phyloP scores from a whole-genome alignment of 176 grass and related monocot species.

The Carex parvula region DNA sequence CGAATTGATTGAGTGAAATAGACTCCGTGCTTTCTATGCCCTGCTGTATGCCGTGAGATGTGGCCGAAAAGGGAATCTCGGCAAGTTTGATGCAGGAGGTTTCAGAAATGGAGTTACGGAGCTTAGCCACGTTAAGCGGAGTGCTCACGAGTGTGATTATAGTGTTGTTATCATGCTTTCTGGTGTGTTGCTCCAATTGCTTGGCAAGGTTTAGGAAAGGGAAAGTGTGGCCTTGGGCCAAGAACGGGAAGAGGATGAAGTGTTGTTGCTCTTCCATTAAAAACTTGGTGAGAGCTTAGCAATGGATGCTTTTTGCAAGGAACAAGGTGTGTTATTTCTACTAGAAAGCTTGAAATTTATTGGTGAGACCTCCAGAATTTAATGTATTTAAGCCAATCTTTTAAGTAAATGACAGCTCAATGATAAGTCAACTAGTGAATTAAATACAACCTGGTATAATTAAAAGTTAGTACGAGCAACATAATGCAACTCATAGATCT shows the following conservation, averaged over 20 bases:
- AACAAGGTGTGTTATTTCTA: background rate
- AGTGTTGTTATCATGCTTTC: background rate
- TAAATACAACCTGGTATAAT: background rate
- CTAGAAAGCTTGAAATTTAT: background rate
- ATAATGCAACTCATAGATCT: background rate
- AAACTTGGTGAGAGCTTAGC: background rate
- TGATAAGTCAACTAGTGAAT: background rate
- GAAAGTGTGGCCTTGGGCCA: conserved; percentile 48
- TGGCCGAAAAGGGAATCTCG: conserved; percentile 29
- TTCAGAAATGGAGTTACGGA: conserved; percentile 6
- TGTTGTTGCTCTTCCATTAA: conserved; percentile 3
- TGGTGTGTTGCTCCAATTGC: conserved; percentile 11
- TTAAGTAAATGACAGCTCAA: background rate
- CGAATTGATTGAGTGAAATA: background rate
- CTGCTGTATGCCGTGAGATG: conserved; percentile 15
- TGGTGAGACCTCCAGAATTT: no score
- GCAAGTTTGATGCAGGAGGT: conserved; percentile 37
- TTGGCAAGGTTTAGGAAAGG: conserved; percentile 48
- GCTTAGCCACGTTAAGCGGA: conserved; percentile 10
- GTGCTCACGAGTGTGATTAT: conserved; percentile 37
- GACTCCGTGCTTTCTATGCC: conserved; percentile 21
- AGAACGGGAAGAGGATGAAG: conserved; percentile 43
- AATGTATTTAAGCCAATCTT: no score
- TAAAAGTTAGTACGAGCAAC: background rate
- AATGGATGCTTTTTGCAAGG: background rate